Percentiles rank a stretch among this genome's conserved stretches.
phyloP scores from a whole-genome alignment of 2,329 filamentous ascomycete genomes.

The Ilyonectria mors-panacis region DNA sequence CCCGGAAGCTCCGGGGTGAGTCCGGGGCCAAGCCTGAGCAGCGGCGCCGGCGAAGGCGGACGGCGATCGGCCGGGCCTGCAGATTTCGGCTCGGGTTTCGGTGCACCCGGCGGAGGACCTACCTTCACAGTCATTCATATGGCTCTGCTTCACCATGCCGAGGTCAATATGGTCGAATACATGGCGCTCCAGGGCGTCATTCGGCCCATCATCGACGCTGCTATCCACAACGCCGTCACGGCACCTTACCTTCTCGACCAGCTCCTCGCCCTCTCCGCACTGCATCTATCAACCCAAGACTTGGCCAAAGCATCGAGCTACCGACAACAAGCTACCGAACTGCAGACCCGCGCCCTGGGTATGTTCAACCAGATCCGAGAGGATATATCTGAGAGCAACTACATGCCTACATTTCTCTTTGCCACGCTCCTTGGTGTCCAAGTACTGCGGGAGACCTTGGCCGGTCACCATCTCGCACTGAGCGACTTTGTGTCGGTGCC shows the following conservation, averaged over 20 bases:
- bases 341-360: conserved; percentile 54
- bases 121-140: neutral
- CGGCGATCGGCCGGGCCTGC: neutral
- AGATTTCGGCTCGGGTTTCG: neutral
- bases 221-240: conserved; percentile 1
- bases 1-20: neutral
- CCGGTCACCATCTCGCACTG: conserved; percentile 48
- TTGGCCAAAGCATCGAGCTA: conserved; percentile 37
- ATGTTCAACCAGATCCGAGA: conserved; percentile 47
- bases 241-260: conserved; percentile 32
- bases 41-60: neutral
- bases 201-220: neutral
- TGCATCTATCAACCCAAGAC: conserved; percentile 46
- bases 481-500: conserved; percentile 46
- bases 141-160: conserved; percentile 2
- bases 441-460: conserved; percentile 58
- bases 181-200: neutral
- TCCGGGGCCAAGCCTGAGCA: neutral
- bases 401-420: conserved; percentile 54
- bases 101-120: neutral
- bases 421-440: conserved; percentile 57
- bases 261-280: conserved; percentile 55
- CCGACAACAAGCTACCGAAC: conserved; percentile 51
- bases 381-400: conserved; percentile 41
- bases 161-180: neutral